Percentiles rank a stretch among this genome's conserved stretches.
These are phyloP conservation scores for Desmodesmus armatus DNA, from an alignment of 139 green algal species.

Conservation along the genomic window DNA sequence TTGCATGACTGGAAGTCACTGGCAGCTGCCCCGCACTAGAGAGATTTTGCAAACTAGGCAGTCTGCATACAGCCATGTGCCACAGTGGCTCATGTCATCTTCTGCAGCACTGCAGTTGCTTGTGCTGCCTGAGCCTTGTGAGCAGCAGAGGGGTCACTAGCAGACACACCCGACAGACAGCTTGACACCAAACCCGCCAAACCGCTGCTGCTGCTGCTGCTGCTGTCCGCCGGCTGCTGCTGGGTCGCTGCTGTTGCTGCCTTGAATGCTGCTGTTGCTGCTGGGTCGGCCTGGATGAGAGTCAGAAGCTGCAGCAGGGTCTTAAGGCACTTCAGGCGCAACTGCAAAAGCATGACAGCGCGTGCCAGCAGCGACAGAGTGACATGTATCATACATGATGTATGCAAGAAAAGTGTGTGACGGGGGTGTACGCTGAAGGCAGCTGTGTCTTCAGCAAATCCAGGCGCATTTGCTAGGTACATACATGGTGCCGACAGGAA, in stretches of 20 bases:
- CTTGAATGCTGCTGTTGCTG: background rate
- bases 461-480: background rate
- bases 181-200: background rate
- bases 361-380: background rate
- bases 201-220: background rate
- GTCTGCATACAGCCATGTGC: too few relatives aligned
- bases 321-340: conserved; percentile 24
- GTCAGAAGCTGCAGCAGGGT: conserved; percentile 6
- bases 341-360: background rate
- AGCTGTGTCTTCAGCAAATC: background rate
- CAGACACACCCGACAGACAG: background rate
- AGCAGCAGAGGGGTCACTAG: conserved; percentile 13
- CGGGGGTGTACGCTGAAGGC: background rate
- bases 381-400: background rate
- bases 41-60: too few relatives aligned
- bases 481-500: background rate
- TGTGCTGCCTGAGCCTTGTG: conserved; percentile 19
- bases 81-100: too few relatives aligned
- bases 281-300: background rate
- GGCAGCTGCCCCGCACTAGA: too few relatives aligned
- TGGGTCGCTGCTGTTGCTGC: background rate
- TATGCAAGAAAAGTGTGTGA: background rate
- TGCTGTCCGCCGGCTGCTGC: too few relatives aligned
- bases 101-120: too few relatives aligned
- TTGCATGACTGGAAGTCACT: too few relatives aligned